phyloP scores from a whole-genome alignment of 1,284 basidiomycete species.

The Ceratobasidium sp. region DNA sequence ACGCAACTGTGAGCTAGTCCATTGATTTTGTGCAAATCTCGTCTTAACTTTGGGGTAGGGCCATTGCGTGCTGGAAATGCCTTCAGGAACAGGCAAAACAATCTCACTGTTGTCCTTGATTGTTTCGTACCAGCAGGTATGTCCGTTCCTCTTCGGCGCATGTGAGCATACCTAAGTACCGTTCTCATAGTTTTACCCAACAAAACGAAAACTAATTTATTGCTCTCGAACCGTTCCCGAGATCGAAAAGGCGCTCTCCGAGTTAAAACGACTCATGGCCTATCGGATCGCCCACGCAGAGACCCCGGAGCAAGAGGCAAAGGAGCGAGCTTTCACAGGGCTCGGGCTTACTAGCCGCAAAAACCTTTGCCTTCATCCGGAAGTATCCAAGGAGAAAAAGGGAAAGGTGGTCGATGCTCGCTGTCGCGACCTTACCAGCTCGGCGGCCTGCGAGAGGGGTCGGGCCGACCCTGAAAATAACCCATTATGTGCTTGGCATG shows the following conservation, averaged over 20 bases:
- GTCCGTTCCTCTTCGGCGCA: constrained; percentile 4
- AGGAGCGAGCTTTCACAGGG: constrained; percentile 87
- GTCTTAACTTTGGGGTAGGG: constrained; percentile 66
- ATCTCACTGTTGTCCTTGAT: constrained; percentile 96
- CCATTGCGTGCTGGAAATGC: constrained; percentile 99
- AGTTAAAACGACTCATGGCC: constrained; percentile 93
- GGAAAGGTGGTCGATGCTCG: constrained; percentile 97
- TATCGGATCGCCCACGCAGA: constrained; percentile 77
- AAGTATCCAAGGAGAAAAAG: constrained; percentile 97
- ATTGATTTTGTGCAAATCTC: constrained; percentile 43
- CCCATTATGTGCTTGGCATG: constrained; percentile 94
- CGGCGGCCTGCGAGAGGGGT: constrained; percentile 86
- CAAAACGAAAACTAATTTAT: constrained; percentile 94
- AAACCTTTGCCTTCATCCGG: constrained; percentile 96
- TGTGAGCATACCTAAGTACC: not conserved
- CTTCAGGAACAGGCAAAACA: constrained; percentile 99
- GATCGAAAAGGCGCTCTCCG: constrained; percentile 98
- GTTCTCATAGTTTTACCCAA: constrained; percentile 81
- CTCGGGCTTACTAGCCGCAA: constrained; percentile 95
- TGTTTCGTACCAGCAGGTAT: constrained; percentile 96
- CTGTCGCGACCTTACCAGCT: constrained; percentile 94
- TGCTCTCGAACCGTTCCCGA: constrained; percentile 99
- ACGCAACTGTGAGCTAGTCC: constrained; percentile 70
- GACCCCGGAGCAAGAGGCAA: constrained; percentile 77
- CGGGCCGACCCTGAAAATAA: constrained; percentile 90